Conservation (phyloP, 1,284 basidiomycete genomes). For the Takashimella koratensis region DNA sequence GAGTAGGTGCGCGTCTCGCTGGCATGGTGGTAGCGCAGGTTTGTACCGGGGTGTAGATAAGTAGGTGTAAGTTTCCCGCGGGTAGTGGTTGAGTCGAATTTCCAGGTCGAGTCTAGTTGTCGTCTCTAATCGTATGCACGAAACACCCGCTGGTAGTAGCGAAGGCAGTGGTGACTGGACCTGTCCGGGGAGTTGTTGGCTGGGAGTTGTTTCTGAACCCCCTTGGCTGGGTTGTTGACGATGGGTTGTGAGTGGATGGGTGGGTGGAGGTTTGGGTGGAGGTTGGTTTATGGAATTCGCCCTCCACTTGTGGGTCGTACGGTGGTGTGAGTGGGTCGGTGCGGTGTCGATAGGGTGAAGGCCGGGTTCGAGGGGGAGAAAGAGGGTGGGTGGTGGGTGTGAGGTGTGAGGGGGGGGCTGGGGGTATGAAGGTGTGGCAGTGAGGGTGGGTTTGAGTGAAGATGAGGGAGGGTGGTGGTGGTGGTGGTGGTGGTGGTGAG, state of each 20-base stretch:
- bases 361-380: background rate
- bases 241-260: no score
- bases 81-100: no score
- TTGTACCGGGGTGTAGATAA: no score
- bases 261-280: background rate
- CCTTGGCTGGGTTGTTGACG: no score
- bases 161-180: no score
- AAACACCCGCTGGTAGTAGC: no score
- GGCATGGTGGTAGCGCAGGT: constrained; percentile 21
- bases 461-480: background rate
- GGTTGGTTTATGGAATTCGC: background rate
- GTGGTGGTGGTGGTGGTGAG: background rate
- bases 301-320: background rate
- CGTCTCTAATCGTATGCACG: no score
- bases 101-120: no score
- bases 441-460: background rate
- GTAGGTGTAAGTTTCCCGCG: no score
- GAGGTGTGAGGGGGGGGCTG: background rate
- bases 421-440: background rate
- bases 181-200: no score
- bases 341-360: no score
- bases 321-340: background rate
- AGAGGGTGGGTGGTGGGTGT: background rate
- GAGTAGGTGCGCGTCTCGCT: constrained; percentile 12
- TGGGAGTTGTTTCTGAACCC: no score